phyloP scores from a whole-genome alignment of 108 stramenopile species.

The Cyclotella atomus region DNA sequence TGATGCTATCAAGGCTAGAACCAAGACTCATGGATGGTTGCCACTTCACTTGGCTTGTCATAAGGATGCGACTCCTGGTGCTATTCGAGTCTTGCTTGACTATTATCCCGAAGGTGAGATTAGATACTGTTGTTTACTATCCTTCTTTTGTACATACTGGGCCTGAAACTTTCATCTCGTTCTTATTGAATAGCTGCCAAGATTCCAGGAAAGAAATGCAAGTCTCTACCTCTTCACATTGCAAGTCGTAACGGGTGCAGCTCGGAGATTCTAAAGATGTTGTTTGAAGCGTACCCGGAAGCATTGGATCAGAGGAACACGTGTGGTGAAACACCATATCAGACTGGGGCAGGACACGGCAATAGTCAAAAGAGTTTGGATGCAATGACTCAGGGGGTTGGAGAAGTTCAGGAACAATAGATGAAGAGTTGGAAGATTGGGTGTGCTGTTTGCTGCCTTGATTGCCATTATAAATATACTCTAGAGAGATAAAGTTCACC shows the following conservation, averaged over 20 bases:
- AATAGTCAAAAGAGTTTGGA: conserved; percentile 23
- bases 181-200: conserved; percentile 13
- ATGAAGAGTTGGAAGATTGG: too few species aligned
- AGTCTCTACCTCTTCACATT: conserved; percentile 50
- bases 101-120: conserved; percentile 47
- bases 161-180: neutral
- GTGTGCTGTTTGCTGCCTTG: too few species aligned
- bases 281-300: conserved; percentile 58
- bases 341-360: conserved; percentile 32
- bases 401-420: too few species aligned
- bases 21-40: conserved; percentile 43
- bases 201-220: conserved; percentile 44
- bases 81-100: conserved; percentile 35
- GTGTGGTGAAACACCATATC: conserved; percentile 28
- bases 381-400: conserved; percentile 32
- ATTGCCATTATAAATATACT: too few species aligned
- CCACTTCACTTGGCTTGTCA: conserved; percentile 57
- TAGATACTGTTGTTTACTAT: neutral
- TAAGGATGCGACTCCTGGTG: conserved; percentile 41
- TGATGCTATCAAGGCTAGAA: conserved; percentile 43
- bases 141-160: neutral
- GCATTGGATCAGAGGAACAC: conserved; percentile 52
- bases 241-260: conserved; percentile 44
- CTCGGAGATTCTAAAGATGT: conserved; percentile 55
- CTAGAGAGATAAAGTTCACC: too few species aligned